Conservation (phyloP, 257 asterid species). For the Datura wrightii region DNA sequence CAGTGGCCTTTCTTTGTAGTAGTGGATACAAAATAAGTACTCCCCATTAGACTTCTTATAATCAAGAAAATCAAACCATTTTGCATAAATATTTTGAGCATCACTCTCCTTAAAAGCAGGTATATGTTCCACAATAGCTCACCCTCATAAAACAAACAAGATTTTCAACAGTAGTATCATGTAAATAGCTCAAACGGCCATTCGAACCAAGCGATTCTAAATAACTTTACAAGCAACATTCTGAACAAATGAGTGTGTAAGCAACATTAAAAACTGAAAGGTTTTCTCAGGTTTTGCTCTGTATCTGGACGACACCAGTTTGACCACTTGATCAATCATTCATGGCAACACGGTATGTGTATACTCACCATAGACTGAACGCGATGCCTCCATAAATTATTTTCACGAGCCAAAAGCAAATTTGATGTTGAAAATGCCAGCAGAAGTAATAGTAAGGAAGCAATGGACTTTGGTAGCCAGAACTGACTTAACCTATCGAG, state of each 20-base stretch:
- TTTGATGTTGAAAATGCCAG: background rate
- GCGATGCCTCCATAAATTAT: background rate
- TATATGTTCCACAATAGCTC: background rate
- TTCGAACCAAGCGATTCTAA: background rate
- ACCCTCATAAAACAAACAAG: background rate
- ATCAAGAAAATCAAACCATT: background rate
- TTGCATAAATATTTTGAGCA: background rate
- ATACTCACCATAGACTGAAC: background rate
- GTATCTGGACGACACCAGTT: background rate
- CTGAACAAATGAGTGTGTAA: background rate
- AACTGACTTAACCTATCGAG: conserved; percentile 46
- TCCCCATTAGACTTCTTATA: too few species aligned
- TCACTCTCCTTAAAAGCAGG: background rate
- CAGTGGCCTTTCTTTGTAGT: too few species aligned
- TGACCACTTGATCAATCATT: conserved; percentile 24
- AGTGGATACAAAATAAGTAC: too few species aligned
- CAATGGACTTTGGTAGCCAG: conserved; percentile 18
- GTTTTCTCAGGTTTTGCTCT: background rate
- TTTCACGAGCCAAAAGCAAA: background rate
- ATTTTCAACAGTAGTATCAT: background rate
- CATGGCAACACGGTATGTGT: background rate
- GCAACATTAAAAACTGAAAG: background rate
- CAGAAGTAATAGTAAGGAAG: background rate
- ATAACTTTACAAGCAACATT: background rate
- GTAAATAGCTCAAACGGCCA: background rate